Evolutionary conservation across 345 rosid genomes (phyloP).

Genomic region (Litchi chinensis): DNA sequence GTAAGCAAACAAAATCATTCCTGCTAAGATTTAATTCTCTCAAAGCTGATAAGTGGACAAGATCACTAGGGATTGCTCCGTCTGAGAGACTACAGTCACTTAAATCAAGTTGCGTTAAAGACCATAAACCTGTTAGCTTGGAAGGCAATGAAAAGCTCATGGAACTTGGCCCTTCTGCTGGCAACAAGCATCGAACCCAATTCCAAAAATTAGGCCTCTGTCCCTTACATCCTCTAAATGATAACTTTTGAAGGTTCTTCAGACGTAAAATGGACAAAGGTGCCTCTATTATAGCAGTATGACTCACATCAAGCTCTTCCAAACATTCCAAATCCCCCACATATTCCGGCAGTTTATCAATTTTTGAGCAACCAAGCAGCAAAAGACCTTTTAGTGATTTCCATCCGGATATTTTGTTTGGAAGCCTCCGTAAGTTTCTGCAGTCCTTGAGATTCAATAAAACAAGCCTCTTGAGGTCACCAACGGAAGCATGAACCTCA

Average conservation of each 20-base stretch:
- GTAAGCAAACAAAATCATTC: constrained; percentile 11
- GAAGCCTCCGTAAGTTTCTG: constrained; percentile 27
- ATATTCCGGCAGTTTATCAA: constrained; percentile 10
- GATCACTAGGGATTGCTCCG: constrained; percentile 3
- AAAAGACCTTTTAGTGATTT: constrained; percentile 15
- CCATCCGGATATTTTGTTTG: constrained; percentile 14
- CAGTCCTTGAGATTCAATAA: constrained; percentile 30
- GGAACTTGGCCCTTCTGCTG: background rate
- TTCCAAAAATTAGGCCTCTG: background rate
- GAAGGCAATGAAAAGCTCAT: constrained; percentile 11
- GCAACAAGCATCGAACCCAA: background rate
- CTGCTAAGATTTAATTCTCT: constrained; percentile 11
- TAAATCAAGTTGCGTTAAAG: constrained; percentile 15
- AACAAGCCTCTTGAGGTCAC: constrained; percentile 14
- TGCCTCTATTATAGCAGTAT: constrained; percentile 7
- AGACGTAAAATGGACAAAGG: constrained; percentile 7
- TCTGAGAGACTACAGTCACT: constrained; percentile 15
- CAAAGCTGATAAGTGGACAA: constrained; percentile 3
- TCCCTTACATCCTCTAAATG: constrained; percentile 14
- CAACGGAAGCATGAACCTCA: constrained; percentile 26
- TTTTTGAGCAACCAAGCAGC: constrained; percentile 14
- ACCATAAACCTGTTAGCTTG: background rate
- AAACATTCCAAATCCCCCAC: constrained; percentile 2
- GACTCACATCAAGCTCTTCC: constrained; percentile 18
- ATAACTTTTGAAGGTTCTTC: constrained; percentile 11